Evolutionary conservation across 192 early-diverging fungal species (phyloP), one percentile per base, ranked within the genome.

Genomic region (Coemansia sp.): DNA sequence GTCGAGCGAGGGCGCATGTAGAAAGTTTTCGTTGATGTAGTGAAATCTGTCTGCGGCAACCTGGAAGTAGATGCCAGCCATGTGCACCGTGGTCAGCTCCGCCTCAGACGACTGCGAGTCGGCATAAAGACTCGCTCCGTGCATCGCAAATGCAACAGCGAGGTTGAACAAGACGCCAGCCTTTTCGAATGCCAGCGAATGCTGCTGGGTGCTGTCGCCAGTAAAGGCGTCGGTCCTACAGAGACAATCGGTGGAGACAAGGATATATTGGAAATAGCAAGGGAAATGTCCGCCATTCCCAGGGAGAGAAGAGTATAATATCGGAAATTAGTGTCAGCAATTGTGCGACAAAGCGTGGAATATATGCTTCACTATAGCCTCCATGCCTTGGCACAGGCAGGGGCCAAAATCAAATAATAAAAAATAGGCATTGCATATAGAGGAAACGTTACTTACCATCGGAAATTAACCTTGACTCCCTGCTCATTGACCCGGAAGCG

Each of bases 11-110:
- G 97, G 97, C 22, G 97, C 93, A 65, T 99, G 97, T 55, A 97
- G 75, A 73, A 99, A 99, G 77, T 96, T 99, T 62, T 99, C 94
- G 75, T 92, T 97, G 80, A 99, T 97, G 70, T 91, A 98, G 37
- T 87, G 80, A 78, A 94, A 95, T 50, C 94, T 87, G 23, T 92
- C 93, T n/a, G 97, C 97, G 1, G 94, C 88, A 5, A 89, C 89
- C 67, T 97, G 96, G 56, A 97, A 91, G 74, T 92, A 95, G 68
- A 94, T 89, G 61, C 88, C 93, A 1, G 94, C 89, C 47, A 85
- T 81, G 74, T 94, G 95, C 33, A 92, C 81, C 1, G 90, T 90
- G 8, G 62, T 72, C 45, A 65, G 37, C 33, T 75, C 73, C 61
- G 62, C 48, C 30, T 75, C 78, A 20, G 73, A 76, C 10, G 86